Evolutionary conservation across 2,329 filamentous ascomycete genomes (phyloP), one percentile per base, ranked within the genome.

Genomic region (Colletotrichum sp.): DNA sequence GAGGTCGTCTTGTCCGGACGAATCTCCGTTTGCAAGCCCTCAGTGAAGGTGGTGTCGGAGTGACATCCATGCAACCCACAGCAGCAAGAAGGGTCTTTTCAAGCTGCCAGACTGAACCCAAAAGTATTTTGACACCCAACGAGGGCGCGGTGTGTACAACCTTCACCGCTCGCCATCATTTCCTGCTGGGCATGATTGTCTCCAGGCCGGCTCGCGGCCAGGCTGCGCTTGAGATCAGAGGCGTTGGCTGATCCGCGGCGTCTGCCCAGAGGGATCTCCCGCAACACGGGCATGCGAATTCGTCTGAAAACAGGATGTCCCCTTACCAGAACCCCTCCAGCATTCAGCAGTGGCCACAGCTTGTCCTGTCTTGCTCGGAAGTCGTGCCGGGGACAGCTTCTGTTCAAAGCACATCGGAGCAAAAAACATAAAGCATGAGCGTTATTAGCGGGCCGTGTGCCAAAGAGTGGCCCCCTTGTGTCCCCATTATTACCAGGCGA

Each of bases 251-350:
- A 69, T 55, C 64, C 21, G 8, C 49, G 34, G 18, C n/a, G 68
- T 62, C 36, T 52, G 60, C 52, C 34, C 57, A 72, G 63, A 16
- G 69, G 49, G 44, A 76, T 72, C 70, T 76, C 57, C 73, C 64
- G 73, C 70, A 16, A 59, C 32, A 65, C 63, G 70, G 57, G 32
- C 16, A 60, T 68, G 62, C 39, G 55, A 67, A 24, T 66, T 63
- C 49, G 62, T 44, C 44, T 15, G 52, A 30, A 71, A 67, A 67
- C 55, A 68, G 63, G 63, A 64, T 44, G n/a, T 24, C 26, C 39
- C 39, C 57, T 69, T 73, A 62, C 62, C 57, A 32, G 26, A 34
- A 32, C 9, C 21, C 26, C 57, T 62, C 32, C 24, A 63, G 70
- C 52, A 32, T 60, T 21, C 39, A 49, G 52, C 63, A 39, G 15